Conservation (phyloP, 768 basidiomycete genomes). For the Tricholomella constricta region DNA sequence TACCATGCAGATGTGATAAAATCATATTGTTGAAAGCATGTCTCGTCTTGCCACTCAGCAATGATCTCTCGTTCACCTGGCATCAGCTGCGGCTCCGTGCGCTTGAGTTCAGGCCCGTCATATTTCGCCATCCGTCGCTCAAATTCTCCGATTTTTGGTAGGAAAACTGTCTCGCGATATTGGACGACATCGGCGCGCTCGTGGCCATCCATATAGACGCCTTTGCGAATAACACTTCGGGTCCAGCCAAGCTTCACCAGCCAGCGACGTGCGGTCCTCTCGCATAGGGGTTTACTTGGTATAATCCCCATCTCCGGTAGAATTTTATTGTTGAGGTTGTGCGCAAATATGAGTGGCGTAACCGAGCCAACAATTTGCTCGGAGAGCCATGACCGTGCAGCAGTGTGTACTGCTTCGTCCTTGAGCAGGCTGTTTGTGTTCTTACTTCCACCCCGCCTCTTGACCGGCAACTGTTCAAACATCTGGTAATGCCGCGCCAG, state of each 20-base stretch:
- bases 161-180: constrained; percentile 12
- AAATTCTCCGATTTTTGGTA: constrained; percentile 8
- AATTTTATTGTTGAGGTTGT: constrained; percentile 28
- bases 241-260: constrained; percentile 28
- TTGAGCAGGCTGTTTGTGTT: neutral
- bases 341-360: constrained; percentile 26
- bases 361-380: constrained; percentile 30
- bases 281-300: constrained; percentile 24
- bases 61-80: neutral
- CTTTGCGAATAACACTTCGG: constrained; percentile 18
- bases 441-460: neutral
- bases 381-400: constrained; percentile 16
- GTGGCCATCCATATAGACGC: constrained; percentile 28
- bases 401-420: neutral
- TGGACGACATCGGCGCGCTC: constrained; percentile 23
- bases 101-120: neutral
- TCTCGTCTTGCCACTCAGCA: neutral
- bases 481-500: constrained; percentile 1
- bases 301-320: constrained; percentile 31
- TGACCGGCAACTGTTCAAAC: neutral
- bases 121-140: constrained; percentile 7
- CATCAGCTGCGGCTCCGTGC: neutral
- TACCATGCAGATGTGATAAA: neutral
- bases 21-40: neutral
- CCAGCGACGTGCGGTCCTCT: constrained; percentile 39